Evolutionary conservation across 2,329 filamentous ascomycete species (phyloP).

Genomic region (Colletotrichum echinochloae): DNA sequence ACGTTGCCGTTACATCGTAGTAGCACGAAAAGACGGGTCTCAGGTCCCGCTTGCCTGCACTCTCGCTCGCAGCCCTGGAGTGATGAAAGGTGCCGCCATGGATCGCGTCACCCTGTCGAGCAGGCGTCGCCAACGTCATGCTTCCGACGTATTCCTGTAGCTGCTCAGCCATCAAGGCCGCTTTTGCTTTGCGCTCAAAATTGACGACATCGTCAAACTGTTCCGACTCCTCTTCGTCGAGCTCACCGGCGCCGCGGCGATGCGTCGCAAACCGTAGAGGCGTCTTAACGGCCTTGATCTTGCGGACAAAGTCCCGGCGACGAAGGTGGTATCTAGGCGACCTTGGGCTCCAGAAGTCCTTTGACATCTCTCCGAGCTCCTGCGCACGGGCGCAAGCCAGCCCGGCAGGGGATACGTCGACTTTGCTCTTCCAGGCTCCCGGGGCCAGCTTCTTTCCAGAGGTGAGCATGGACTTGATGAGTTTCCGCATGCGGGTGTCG

Average conservation of each 20-base stretch:
- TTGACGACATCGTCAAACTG: slow-evolving; percentile 50
- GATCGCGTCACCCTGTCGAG: not conserved
- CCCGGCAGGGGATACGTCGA: slow-evolving; percentile 48
- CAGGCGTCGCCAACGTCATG: slow-evolving; percentile 9
- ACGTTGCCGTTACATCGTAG: slow-evolving; percentile 30
- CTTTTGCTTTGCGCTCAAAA: slow-evolving; percentile 41
- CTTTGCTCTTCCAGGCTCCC: slow-evolving; percentile 50
- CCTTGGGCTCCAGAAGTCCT: slow-evolving; percentile 56
- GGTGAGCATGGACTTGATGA: slow-evolving; percentile 49
- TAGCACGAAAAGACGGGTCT: slow-evolving; percentile 40
- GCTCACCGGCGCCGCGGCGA: slow-evolving; percentile 44
- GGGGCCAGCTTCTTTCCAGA: slow-evolving; percentile 33
- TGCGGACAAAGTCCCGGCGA: slow-evolving; percentile 55
- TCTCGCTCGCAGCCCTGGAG: slow-evolving; percentile 23
- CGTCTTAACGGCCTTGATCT: slow-evolving; percentile 51
- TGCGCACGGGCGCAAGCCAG: slow-evolving; percentile 50
- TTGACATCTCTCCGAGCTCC: slow-evolving; percentile 56
- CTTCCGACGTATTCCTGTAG: slow-evolving; percentile 36
- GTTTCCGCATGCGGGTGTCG: slow-evolving; percentile 51
- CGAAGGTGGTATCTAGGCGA: slow-evolving; percentile 53
- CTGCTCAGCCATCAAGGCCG: slow-evolving; percentile 27
- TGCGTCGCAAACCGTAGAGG: slow-evolving; percentile 55
- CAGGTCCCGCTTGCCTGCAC: slow-evolving; percentile 25
- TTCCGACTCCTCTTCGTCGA: slow-evolving; percentile 53
- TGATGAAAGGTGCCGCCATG: not conserved